Percentiles rank a stretch among this genome's conserved stretches.
These are phyloP conservation scores for Alternaria sp. DNA, from an alignment of 2,329 filamentous ascomycete species.

Conservation along the genomic window DNA sequence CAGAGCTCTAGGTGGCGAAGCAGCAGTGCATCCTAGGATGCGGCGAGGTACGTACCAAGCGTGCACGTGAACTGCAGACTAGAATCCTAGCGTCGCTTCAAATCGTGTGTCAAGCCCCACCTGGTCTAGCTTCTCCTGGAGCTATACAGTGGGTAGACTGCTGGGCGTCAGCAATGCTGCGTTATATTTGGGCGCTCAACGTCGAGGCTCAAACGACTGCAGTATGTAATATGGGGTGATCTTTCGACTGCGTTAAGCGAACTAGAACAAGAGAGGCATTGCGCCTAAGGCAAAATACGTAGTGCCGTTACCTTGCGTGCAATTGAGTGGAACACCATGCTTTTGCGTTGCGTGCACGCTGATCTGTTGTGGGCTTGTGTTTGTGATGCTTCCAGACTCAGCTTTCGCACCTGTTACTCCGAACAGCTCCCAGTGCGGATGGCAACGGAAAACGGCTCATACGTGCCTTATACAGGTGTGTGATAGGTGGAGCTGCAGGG, in stretches of 20 bases:
- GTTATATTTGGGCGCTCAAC: slow-evolving; percentile 13
- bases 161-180: slow-evolving; percentile 18
- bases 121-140: slow-evolving; percentile 12
- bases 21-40: slow-evolving; percentile 14
- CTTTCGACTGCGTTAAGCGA: not conserved
- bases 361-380: slow-evolving; percentile 1
- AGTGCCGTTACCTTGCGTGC: not conserved
- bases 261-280: not conserved
- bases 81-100: slow-evolving; percentile 12
- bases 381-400: not conserved
- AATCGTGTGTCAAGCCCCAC: slow-evolving; percentile 9
- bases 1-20: slow-evolving; percentile 9
- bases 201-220: not conserved
- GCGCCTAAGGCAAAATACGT: not conserved
- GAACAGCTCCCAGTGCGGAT: slow-evolving; percentile 13
- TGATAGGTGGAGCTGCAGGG: slow-evolving; percentile 28
- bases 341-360: slow-evolving; percentile 1
- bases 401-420: slow-evolving; percentile 12
- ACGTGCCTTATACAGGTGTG: not conserved
- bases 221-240: slow-evolving; percentile 3
- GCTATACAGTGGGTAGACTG: slow-evolving; percentile 5
- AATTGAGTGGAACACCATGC: not conserved
- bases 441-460: not conserved
- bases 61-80: slow-evolving; percentile 17
- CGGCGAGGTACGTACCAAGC: slow-evolving; percentile 22